Evolutionary conservation across 208 protist genomes (phyloP).

Genomic region (Trypanosoma rangeli): DNA sequence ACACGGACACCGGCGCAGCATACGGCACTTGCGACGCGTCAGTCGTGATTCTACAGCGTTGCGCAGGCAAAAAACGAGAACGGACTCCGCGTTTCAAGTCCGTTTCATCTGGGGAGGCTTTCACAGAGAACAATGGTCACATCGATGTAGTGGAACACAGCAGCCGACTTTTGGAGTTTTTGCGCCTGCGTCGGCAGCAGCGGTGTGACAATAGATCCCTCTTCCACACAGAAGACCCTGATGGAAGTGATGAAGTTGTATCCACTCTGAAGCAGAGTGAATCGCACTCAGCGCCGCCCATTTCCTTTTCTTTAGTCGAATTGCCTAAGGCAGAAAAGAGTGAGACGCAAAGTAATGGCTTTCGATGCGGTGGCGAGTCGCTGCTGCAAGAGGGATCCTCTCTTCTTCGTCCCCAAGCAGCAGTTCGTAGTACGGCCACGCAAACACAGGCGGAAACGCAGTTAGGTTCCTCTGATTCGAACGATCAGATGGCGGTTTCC

Average conservation of each 20-base stretch:
- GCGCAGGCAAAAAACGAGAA: slow-evolving; percentile 19
- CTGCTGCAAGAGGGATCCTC: background rate
- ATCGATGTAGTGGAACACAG: slow-evolving; percentile 31
- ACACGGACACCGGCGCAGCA: slow-evolving; percentile 14
- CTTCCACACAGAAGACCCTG: slow-evolving; percentile 2
- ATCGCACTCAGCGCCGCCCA: background rate
- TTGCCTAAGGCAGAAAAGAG: background rate
- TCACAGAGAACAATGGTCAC: slow-evolving; percentile 5
- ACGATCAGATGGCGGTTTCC: slow-evolving; percentile 13
- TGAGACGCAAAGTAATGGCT: background rate
- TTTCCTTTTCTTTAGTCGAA: background rate
- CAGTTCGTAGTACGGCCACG: background rate
- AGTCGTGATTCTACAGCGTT: background rate
- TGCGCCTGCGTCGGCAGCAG: slow-evolving; percentile 15
- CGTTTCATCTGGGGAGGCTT: background rate
- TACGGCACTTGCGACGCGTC: slow-evolving; percentile 2
- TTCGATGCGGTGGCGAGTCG: background rate
- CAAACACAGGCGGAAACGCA: slow-evolving; percentile 13
- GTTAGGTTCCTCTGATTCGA: background rate
- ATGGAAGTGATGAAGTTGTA: background rate
- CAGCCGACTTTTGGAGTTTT: slow-evolving; percentile 25
- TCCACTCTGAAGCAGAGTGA: background rate
- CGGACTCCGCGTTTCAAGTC: background rate
- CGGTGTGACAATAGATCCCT: background rate
- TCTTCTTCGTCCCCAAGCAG: background rate